Conservation (phyloP, 306 rosid species). For the Vigna hirtella region DNA sequence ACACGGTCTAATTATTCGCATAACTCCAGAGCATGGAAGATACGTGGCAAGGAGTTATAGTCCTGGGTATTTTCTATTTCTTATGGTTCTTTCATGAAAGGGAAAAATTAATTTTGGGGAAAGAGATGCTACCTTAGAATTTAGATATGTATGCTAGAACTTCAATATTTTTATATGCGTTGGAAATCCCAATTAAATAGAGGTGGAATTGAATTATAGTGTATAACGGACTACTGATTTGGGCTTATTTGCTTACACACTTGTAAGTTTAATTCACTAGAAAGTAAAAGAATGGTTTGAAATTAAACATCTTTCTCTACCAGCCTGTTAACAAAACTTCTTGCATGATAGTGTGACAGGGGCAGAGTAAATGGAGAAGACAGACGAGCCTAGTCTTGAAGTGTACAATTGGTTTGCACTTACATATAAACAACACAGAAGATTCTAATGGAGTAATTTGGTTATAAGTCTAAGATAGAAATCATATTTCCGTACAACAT, state of each 20-base stretch:
- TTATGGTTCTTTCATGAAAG: neutral
- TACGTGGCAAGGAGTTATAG: constrained; percentile 29
- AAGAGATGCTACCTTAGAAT: neutral
- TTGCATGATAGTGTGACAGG: neutral
- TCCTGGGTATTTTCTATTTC: constrained; percentile 11
- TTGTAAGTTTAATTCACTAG: neutral
- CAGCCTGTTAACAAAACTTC: neutral
- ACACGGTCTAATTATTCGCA: constrained; percentile 22
- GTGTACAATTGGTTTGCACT: neutral
- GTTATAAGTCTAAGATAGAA: neutral
- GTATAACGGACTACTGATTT: too few relatives aligned
- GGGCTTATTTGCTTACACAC: neutral
- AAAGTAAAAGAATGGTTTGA: neutral
- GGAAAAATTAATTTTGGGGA: neutral
- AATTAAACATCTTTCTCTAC: neutral
- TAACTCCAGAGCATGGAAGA: constrained; percentile 32
- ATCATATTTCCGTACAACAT: neutral
- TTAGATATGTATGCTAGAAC: neutral
- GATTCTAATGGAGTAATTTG: neutral
- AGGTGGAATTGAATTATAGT: too few relatives aligned
- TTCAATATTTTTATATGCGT: neutral
- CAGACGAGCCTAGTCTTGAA: too few relatives aligned
- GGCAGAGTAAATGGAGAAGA: too few relatives aligned
- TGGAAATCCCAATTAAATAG: too few relatives aligned
- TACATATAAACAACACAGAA: too few relatives aligned